Conservation (phyloP, 2,329 filamentous ascomycete species). For the Penicillium sp. region DNA sequence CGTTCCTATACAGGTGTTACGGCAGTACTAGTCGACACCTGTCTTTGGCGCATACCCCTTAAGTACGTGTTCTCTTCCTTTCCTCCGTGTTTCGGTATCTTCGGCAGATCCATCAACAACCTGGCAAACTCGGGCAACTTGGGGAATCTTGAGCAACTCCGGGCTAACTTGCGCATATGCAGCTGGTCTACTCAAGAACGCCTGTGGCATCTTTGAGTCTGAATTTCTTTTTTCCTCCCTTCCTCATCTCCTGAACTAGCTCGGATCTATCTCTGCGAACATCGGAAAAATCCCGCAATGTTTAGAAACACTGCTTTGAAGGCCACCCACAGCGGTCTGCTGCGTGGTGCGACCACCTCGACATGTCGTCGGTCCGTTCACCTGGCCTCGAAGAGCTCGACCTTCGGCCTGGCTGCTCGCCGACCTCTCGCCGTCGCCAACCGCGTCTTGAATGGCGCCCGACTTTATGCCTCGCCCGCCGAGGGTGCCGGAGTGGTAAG, state of each 20-base stretch:
- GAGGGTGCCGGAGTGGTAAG: slow-evolving; percentile 63
- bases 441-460: slow-evolving; percentile 40
- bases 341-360: slow-evolving; percentile 36
- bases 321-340: slow-evolving; percentile 38
- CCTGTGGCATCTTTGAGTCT: neutral
- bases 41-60: slow-evolving; percentile 20
- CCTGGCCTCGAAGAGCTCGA: slow-evolving; percentile 35
- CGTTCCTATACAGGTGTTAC: slow-evolving; percentile 39
- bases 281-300: slow-evolving; percentile 36
- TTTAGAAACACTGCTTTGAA: slow-evolving; percentile 41
- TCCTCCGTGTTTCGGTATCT: slow-evolving; percentile 23
- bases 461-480: slow-evolving; percentile 59
- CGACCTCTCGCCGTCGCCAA: slow-evolving; percentile 45
- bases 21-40: slow-evolving; percentile 43
- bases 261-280: slow-evolving; percentile 14
- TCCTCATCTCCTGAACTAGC: slow-evolving; percentile 4
- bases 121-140: slow-evolving; percentile 15
- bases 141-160: neutral
- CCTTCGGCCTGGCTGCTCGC: slow-evolving; percentile 37
- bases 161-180: neutral
- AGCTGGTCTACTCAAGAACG: slow-evolving; percentile 1
- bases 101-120: slow-evolving; percentile 19
- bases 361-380: slow-evolving; percentile 34
- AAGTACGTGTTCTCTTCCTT: slow-evolving; percentile 25
- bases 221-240: neutral